A percentile compares a stretch with the other conserved stretches of the same genome.
Conservation (phyloP, 1,139 yeast species). For the Sugiyamaella sp. region DNA sequence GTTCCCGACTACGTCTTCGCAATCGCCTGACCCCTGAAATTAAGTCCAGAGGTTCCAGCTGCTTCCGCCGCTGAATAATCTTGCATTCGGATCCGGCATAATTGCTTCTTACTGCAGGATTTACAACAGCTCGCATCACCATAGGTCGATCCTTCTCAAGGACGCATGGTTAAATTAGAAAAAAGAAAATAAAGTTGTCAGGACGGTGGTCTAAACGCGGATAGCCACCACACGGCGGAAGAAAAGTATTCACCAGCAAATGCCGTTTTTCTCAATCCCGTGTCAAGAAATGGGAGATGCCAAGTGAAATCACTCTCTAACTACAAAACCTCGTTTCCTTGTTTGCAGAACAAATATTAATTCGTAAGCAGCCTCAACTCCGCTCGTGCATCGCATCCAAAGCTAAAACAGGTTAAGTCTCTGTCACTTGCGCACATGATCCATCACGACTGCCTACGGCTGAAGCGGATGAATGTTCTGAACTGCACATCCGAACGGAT, state of each 20-base stretch:
- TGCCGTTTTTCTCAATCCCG: no score
- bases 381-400: neutral
- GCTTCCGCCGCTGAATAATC: conserved; percentile 9
- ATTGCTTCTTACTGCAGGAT: neutral
- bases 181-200: conserved; percentile 15
- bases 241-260: neutral
- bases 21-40: neutral
- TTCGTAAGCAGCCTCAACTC: neutral
- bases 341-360: neutral
- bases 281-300: no score
- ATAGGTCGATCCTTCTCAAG: neutral
- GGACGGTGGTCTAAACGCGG: neutral
- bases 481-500: neutral
- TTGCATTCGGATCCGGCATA: neutral
- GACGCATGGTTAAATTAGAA: conserved; percentile 9
- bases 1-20: neutral
- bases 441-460: conserved; percentile 1
- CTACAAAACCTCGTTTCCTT: neutral
- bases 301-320: neutral
- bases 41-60: neutral
- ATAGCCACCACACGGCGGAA: neutral
- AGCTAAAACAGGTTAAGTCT: neutral
- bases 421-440: conserved; percentile 1
- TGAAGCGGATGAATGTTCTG: neutral
- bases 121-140: neutral